These are phyloP conservation scores for Fusarium poae DNA, from an alignment of 2,329 filamentous ascomycete species.

Conservation along the genomic window DNA sequence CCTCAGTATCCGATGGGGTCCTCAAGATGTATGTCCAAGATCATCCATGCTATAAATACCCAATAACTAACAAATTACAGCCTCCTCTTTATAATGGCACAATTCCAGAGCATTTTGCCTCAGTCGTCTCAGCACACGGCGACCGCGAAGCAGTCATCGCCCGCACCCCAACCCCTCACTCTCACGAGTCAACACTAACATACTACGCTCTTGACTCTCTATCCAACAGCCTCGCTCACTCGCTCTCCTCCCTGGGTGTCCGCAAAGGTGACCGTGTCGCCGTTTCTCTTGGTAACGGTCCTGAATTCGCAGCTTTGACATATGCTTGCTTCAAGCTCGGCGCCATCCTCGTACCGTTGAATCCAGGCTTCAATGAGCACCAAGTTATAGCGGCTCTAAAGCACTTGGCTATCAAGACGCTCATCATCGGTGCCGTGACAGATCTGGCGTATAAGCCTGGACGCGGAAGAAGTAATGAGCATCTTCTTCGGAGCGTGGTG, in stretches of 20 bases:
- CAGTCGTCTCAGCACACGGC: slow-evolving; percentile 72
- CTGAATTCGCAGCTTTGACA: slow-evolving; percentile 85
- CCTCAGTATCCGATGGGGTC: slow-evolving; percentile 50
- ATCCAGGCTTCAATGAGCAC: slow-evolving; percentile 84
- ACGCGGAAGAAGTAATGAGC: slow-evolving; percentile 65
- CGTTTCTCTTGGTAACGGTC: slow-evolving; percentile 85
- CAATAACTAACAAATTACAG: slow-evolving; percentile 56
- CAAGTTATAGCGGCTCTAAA: slow-evolving; percentile 84
- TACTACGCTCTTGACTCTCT: slow-evolving; percentile 80
- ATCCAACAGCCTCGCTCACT: slow-evolving; percentile 81
- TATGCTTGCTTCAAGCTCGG: slow-evolving; percentile 96
- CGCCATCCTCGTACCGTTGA: slow-evolving; percentile 92
- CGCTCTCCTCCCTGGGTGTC: slow-evolving; percentile 78
- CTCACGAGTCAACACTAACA: slow-evolving; percentile 75
- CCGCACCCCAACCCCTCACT: slow-evolving; percentile 58
- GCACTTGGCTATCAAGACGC: slow-evolving; percentile 78
- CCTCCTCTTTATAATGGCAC: slow-evolving; percentile 76
- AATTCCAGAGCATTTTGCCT: slow-evolving; percentile 78
- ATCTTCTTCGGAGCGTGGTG: slow-evolving; percentile 61
- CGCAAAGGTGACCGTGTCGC: slow-evolving; percentile 86
- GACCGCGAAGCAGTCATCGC: slow-evolving; percentile 72
- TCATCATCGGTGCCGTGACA: slow-evolving; percentile 89
- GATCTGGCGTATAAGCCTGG: slow-evolving; percentile 78
- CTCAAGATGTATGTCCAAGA: slow-evolving; percentile 47
- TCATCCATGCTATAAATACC: not conserved